Percentiles rank a stretch among this genome's conserved stretches.
phyloP scores from a whole-genome alignment of 2,329 filamentous ascomycete genomes.

The Aspergillus alliaceus region DNA sequence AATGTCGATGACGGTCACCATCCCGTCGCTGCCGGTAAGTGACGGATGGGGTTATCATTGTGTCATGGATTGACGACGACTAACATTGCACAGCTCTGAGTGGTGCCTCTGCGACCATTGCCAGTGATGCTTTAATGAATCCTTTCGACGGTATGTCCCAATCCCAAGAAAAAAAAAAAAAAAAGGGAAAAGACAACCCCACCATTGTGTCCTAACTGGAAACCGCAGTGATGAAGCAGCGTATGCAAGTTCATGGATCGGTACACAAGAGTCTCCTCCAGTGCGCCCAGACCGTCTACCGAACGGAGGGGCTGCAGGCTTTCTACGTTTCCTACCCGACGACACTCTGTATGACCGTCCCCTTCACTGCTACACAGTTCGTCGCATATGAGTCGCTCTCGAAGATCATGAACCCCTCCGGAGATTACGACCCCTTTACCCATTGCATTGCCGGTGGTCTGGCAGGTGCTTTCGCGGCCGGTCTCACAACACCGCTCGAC shows the following conservation, averaged over 20 bases:
- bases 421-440: constrained; percentile 82
- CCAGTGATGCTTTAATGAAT: constrained; percentile 98
- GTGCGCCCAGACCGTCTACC: constrained; percentile 86
- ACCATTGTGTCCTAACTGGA: background rate
- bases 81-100: constrained; percentile 69
- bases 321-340: constrained; percentile 99
- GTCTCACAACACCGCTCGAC: constrained; percentile 91
- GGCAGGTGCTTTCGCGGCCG: constrained; percentile 89
- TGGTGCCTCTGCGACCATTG: constrained; percentile 92
- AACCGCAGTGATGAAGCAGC: constrained; percentile 87
- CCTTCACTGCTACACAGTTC: constrained; percentile 95
- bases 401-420: constrained; percentile 82
- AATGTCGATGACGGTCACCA: constrained; percentile 84
- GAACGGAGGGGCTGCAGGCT: constrained; percentile 79
- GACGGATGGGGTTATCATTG: background rate
- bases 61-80: constrained; percentile 15
- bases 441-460: constrained; percentile 91
- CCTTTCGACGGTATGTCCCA: constrained; percentile 82
- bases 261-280: constrained; percentile 82
- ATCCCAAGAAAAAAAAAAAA: background rate
- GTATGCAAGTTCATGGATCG: constrained; percentile 98
- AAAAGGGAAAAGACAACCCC: background rate
- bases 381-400: constrained; percentile 97
- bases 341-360: constrained; percentile 96
- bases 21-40: constrained; percentile 83